Evolutionary conservation across 371 early-diverging fungal species (phyloP).

Genomic region (Smittium culicis): DNA sequence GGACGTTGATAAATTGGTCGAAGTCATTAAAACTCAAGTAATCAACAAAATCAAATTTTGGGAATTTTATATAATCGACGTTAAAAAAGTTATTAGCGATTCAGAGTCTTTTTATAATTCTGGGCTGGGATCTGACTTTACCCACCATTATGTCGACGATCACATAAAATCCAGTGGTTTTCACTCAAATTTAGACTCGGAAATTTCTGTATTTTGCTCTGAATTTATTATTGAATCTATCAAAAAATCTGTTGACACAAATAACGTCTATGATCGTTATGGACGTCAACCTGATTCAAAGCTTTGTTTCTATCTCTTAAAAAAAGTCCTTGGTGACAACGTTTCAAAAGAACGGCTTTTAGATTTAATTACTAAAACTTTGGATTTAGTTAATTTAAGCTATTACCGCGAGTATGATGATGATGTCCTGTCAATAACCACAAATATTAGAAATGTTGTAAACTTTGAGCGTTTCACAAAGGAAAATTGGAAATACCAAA

Average conservation of each 20-base stretch:
- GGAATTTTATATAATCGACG: slow-evolving; percentile 75
- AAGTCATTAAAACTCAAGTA: slow-evolving; percentile 38
- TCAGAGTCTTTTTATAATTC: slow-evolving; percentile 15
- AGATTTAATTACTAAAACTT: slow-evolving; percentile 24
- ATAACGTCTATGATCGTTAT: slow-evolving; percentile 7
- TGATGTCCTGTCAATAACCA: slow-evolving; percentile 52
- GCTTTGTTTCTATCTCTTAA: slow-evolving; percentile 10
- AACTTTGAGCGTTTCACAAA: slow-evolving; percentile 70
- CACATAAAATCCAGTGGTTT: neutral
- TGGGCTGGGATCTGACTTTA: neutral
- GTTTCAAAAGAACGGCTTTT: slow-evolving; percentile 16
- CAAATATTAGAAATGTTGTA: slow-evolving; percentile 62
- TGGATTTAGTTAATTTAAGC: slow-evolving; percentile 72
- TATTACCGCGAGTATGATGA: slow-evolving; percentile 72
- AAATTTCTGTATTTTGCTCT: neutral
- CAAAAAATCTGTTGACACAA: neutral
- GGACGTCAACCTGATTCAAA: slow-evolving; percentile 3
- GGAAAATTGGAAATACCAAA: slow-evolving; percentile 35
- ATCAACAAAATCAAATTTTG: slow-evolving; percentile 61
- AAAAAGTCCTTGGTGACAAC: neutral
- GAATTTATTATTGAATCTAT: neutral
- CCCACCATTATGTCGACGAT: neutral
- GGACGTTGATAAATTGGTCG: slow-evolving; percentile 51
- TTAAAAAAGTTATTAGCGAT: slow-evolving; percentile 30
- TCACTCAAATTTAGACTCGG: neutral